Evolutionary conservation across 257 asterid genomes (phyloP).

Genomic region (Salvia rosmarinus): DNA sequence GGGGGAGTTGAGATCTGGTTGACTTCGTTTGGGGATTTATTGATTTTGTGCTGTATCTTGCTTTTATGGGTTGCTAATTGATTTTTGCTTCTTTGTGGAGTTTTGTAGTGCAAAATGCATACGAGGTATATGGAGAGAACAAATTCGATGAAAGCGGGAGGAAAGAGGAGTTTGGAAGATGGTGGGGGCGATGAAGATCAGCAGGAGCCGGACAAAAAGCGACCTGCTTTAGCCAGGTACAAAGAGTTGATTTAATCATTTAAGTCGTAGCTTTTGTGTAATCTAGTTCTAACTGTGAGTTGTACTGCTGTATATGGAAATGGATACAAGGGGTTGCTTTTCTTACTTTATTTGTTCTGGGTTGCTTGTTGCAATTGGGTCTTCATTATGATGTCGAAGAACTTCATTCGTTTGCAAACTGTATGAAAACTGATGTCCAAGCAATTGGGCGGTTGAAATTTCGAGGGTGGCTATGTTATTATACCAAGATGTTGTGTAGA

Average conservation of each 20-base stretch:
- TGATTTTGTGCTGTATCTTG: conserved; percentile 11
- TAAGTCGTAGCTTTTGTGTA: not conserved
- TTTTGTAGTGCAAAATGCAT: conserved; percentile 64
- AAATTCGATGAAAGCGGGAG: conserved; percentile 63
- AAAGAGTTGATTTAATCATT: not conserved
- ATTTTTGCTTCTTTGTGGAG: conserved; percentile 18
- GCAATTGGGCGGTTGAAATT: conserved; percentile 15
- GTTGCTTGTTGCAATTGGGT: conserved; percentile 14
- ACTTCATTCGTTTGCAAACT: conserved; percentile 8
- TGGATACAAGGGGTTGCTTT: not conserved
- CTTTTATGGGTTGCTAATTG: conserved; percentile 22
- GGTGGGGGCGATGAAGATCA: conserved; percentile 59
- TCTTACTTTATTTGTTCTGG: not conserved
- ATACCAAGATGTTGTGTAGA: not conserved
- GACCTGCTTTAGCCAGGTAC: conserved; percentile 53
- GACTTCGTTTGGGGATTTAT: conserved; percentile 32
- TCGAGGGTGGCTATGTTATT: not conserved
- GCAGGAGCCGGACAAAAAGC: conserved; percentile 55
- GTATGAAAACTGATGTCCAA: conserved; percentile 24
- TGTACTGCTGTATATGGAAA: not conserved
- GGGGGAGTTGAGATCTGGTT: conserved; percentile 43
- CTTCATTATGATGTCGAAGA: not conserved
- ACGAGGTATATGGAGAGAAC: conserved; percentile 80
- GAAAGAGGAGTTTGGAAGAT: conserved; percentile 77
- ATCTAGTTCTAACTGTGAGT: not conserved